Evolutionary conservation across 2,329 filamentous ascomycete genomes (phyloP), one percentile per base, ranked within the genome.

Genomic region (Tothia fuscella): DNA sequence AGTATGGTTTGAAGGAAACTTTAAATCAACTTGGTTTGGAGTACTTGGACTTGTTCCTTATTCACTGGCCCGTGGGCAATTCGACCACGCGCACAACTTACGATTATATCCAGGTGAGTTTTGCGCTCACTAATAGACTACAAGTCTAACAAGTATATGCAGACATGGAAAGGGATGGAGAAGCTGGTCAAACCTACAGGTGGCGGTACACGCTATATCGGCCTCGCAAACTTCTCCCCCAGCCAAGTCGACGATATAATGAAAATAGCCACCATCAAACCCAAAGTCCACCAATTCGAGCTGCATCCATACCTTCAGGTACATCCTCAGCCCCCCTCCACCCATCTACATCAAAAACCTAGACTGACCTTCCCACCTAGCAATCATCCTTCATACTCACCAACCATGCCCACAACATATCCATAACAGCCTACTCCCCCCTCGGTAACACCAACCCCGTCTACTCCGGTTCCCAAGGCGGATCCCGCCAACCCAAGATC

Each of bases 401-500:
- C 26, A 10, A 29, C 10, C 26, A 29, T 29, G 62, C 36, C 49
- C n/a, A 59, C 47, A 66, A 72, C 42, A 74, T 76, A 44, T 59
- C 68, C 47, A 51, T 73, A 38, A 64, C 64, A 45, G 70, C 69
- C 7, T 74, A 74, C 55, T 71, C 66, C 3, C 70, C 71, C 4
- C 67, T 74, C 16, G 70, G 70, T 9, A 74, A 72, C 58, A 74
- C 72, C 57, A 61, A 60, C n/a, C n/a, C n/a, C n/a, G n/a, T n/a
- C n/a, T n/a, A n/a, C n/a, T n/a, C n/a, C n/a, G n/a, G n/a, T n/a
- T n/a, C n/a, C n/a, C n/a, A n/a, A n/a, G n/a, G n/a, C n/a, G n/a
- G n/a, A 37, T 57, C 77, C 6, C 74, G 75, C 38, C 71, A 75
- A 6, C 78, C 80, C 45, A 64, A 82, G 52, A n/a, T n/a, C n/a